Evolutionary conservation across 129 eudicot species (phyloP).

Genomic region (Mikania micrantha): DNA sequence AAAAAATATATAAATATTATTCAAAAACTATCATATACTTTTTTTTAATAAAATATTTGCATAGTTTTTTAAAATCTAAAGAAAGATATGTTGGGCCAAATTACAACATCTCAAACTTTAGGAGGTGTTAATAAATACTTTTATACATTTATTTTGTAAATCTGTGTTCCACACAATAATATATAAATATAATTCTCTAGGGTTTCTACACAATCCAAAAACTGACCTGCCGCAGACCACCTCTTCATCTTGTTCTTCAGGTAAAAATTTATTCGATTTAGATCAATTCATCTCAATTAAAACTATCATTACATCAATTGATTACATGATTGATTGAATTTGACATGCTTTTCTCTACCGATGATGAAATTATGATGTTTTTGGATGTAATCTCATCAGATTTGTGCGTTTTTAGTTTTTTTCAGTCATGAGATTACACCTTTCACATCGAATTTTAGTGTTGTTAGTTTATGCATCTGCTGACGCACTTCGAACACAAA

Average conservation of each 20-base stretch:
- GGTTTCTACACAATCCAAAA: background rate
- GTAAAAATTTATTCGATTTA: background rate
- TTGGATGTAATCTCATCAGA: background rate
- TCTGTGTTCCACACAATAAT: background rate
- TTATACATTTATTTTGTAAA: background rate
- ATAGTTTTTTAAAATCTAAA: too few relatives aligned
- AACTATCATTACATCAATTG: background rate
- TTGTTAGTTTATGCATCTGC: background rate
- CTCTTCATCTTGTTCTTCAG: background rate
- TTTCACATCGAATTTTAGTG: background rate
- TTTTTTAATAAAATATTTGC: too few relatives aligned
- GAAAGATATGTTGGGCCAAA: background rate
- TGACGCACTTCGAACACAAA: background rate
- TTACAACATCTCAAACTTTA: background rate
- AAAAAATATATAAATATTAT: too few relatives aligned
- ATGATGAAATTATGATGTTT: background rate
- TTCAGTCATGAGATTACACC: background rate
- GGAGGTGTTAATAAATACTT: background rate
- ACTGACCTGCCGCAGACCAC: conserved; percentile 6
- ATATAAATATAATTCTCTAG: background rate
- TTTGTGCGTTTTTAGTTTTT: background rate
- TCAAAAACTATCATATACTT: too few relatives aligned
- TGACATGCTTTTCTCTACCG: background rate
- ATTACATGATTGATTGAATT: background rate
- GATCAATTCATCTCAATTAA: background rate